Base-by-base conservation (phyloP, 2,329 filamentous ascomycete genomes). In the Juglanconis oblonga region DNA sequence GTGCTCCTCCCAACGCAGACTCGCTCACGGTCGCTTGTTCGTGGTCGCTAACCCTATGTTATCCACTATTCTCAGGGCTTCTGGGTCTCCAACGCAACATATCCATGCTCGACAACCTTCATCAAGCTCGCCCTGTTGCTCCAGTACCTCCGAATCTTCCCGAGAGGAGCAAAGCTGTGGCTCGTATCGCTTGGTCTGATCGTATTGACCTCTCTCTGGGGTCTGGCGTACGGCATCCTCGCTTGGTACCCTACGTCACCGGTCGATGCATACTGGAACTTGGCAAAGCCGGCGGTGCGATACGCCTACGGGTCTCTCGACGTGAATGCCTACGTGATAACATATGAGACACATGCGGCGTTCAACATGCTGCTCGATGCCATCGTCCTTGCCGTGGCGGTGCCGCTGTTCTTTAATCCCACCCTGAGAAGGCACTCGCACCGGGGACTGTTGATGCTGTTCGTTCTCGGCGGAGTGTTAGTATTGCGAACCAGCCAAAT, bases 161-260 rank as follows among this genome's bases (percentile, higher is more conserved):
- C 64, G 5, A 35, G 49, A 29, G 59, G 62, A 33, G 48, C 64
- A 5, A 65, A 59, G 32, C 58, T 55, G 4, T 64, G 62, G 4
- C 44, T 54, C 29, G 40, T 69, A 14, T 64, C 68, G 11, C 32
- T 69, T 10, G 47, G 55, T 17, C 49, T 68, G 36, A 67, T 68
- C 52, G 52, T 65, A 6, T 66, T 72, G 48, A 71, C 69, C 4
- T 66, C 65, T 1, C 63, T 71, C 2, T 73, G 71, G 71, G 71
- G 71, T 1, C 7, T 69, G 31, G 65, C 67, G 1, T 73, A 71
- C 47, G 69, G 68, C 24, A 64, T 72, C 29, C 59, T 73, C 9
- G 68, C 70, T 32, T 72, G 70, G 68, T 57, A 71, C 1, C 73
- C 73, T 0, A 73, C 72, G 11, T 38, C 68, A 32, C 70, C 70